Evolutionary conservation across 192 early-diverging fungal genomes (phyloP).

Genomic region (Coemansia sp.): DNA sequence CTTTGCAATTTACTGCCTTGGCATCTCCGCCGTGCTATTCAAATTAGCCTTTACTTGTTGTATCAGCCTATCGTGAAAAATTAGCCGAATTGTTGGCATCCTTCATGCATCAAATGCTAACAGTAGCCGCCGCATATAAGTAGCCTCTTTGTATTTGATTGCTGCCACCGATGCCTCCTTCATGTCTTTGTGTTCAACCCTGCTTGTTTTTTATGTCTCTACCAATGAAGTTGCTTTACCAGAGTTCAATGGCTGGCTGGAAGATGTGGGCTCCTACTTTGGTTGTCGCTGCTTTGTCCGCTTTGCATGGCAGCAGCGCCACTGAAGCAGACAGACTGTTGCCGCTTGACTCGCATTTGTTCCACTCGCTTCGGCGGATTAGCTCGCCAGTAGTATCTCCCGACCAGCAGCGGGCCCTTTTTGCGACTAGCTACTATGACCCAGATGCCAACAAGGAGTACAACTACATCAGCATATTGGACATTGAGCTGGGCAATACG

Average conservation of each 20-base stretch:
- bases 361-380: conserved; percentile 33
- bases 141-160: not conserved
- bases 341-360: conserved; percentile 18
- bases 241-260: conserved; percentile 2
- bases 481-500: conserved; percentile 18
- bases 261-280: conserved; percentile 29
- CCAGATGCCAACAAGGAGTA: conserved; percentile 21
- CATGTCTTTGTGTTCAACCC: not conserved
- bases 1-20: not conserved
- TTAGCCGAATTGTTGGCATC: not conserved
- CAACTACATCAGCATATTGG: conserved; percentile 14
- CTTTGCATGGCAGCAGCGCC: not conserved
- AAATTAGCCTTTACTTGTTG: not conserved
- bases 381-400: conserved; percentile 35
- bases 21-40: not conserved
- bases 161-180: not conserved
- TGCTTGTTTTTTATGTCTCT: conserved; percentile 25
- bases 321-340: not conserved
- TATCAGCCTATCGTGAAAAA: not conserved
- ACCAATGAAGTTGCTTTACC: conserved; percentile 6
- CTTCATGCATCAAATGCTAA: not conserved
- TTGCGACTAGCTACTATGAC: conserved; percentile 22
- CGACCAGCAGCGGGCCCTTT: conserved; percentile 24
- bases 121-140: not conserved
- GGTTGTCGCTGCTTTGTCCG: conserved; percentile 18